Base-by-base conservation (phyloP, 345 rosid species). In the Linum tenue region DNA sequence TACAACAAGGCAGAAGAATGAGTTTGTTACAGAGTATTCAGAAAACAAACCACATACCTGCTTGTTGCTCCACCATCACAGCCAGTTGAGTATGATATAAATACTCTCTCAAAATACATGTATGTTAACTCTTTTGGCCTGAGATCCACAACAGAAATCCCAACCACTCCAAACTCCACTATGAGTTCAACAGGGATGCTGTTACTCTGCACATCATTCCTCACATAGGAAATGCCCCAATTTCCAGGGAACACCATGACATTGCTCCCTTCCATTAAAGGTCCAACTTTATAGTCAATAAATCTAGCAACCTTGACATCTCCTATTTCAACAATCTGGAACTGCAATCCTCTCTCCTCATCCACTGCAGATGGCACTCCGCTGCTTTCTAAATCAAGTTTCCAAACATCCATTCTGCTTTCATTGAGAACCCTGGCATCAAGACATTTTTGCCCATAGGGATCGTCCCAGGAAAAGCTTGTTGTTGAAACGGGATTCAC, bases 381-480 rank as follows among this genome's bases (percentile, higher is more conserved):
- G 59, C 76, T 72, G 58, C 72, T 83, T 76, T 82, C 96, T 81
- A 90, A 67, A 77, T 94, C 92, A 55, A 86, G 57, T 67, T 75
- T 84, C 78, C 81, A 82, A 67, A 83, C 68, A 55, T 70, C 75
- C 67, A 62, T 69, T 74, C 66, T 66, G 64, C 60, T 55, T 43
- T 72, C 77, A 73, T 59, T 74, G 70, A 84, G 81, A 67, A 88
- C 78, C 79, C 72, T 86, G 50, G 84, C 81, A 75, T 94, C 97
- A 64, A 90, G 69, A 69, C 78, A 71, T 69, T 83, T 94, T 68
- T 86, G 92, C 50, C 99, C 97, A 68, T 90, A 90, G 12, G 99
- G 97, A 77, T 90, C 88, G 81, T 94, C 97, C 99, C 97, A 94
- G 72, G 85, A 77, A 79, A 88, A 90, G 72, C 73, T 82, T 67